phyloP scores from a whole-genome alignment of 495 filamentous ascomycete species.

The Talaromyces borbonicus region DNA sequence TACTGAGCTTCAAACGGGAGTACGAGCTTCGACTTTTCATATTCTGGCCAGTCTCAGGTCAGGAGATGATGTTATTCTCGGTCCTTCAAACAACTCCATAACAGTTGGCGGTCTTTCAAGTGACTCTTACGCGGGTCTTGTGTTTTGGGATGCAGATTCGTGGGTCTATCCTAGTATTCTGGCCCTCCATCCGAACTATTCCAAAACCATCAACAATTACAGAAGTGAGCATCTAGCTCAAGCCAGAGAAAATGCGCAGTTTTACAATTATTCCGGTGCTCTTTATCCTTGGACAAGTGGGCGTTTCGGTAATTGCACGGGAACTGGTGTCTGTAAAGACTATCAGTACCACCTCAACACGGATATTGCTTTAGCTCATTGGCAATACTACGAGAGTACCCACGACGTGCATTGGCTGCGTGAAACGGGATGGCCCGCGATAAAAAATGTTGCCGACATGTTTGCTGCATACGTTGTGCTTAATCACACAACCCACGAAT shows the following conservation, averaged over 20 bases:
- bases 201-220: constrained; percentile 42
- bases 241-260: constrained; percentile 40
- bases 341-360: constrained; percentile 47
- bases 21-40: constrained; percentile 2
- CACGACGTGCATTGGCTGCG: neutral
- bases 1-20: neutral
- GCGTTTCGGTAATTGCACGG: constrained; percentile 53
- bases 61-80: neutral
- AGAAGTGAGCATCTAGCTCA: constrained; percentile 35
- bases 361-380: constrained; percentile 5
- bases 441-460: constrained; percentile 5
- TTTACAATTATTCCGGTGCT: constrained; percentile 33
- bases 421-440: constrained; percentile 1
- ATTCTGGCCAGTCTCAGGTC: neutral
- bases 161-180: constrained; percentile 50
- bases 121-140: constrained; percentile 45
- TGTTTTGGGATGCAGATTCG: constrained; percentile 51
- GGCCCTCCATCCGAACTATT: constrained; percentile 35
- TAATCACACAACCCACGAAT: constrained; percentile 1
- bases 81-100: constrained; percentile 41
- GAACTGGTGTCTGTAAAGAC: constrained; percentile 48
- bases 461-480: constrained; percentile 5
- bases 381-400: constrained; percentile 3
- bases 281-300: constrained; percentile 48
- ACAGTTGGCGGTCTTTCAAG: constrained; percentile 44